These are phyloP conservation scores for Coriaria nepalensis DNA, from an alignment of 306 rosid species.

Conservation along the genomic window DNA sequence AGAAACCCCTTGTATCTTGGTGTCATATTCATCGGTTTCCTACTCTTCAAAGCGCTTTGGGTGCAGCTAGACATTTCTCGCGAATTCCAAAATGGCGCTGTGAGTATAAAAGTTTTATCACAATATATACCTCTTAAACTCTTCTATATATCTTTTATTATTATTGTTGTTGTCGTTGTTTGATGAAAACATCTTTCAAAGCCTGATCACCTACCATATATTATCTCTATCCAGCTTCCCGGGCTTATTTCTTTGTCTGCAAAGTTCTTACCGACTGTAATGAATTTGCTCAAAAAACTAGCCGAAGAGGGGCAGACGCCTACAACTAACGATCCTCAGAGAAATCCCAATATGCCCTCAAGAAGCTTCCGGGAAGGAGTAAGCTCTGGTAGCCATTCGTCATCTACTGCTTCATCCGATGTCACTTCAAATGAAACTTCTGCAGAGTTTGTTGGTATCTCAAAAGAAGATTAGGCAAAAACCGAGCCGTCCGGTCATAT, in stretches of 20 bases:
- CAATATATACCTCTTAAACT: too few relatives aligned
- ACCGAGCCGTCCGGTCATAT: conserved; percentile 4
- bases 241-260: conserved; percentile 68
- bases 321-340: conserved; percentile 34
- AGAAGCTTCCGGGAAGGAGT: conserved; percentile 26
- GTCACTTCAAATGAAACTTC: conserved; percentile 31
- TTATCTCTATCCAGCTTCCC: conserved; percentile 50
- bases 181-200: neutral
- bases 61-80: conserved; percentile 70
- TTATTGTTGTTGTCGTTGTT: neutral
- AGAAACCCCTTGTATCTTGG: conserved; percentile 85
- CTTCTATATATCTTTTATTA: neutral
- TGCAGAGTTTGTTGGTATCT: conserved; percentile 21
- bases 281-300: conserved; percentile 58
- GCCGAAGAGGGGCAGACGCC: conserved; percentile 62
- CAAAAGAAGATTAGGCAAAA: conserved; percentile 38
- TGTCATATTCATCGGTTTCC: conserved; percentile 56
- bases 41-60: conserved; percentile 77
- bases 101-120: conserved; percentile 27
- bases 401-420: conserved; percentile 59
- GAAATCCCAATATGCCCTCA: conserved; percentile 25
- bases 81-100: conserved; percentile 71
- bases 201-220: conserved; percentile 6
- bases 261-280: conserved; percentile 70
- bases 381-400: conserved; percentile 16